A percentile compares a stretch with the other conserved stretches of the same genome.
phyloP scores from a whole-genome alignment of 768 basidiomycete species.

The Stropharia rugosoannulata region DNA sequence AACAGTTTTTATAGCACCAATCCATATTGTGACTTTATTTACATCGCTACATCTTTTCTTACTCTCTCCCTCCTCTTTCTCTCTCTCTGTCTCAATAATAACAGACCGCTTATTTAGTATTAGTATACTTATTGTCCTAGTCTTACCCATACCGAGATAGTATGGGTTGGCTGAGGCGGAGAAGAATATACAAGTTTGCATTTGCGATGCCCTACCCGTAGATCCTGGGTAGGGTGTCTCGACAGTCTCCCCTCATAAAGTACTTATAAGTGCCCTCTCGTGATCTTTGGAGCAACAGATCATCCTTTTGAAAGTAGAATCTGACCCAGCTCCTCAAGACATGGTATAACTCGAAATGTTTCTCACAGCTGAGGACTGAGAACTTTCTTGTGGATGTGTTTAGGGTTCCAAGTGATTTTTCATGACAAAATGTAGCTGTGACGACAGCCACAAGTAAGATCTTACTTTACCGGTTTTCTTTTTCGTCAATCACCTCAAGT shows the following conservation, averaged over 20 bases:
- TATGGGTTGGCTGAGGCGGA: constrained; percentile 15
- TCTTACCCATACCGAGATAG: constrained; percentile 10
- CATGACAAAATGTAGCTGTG: no score
- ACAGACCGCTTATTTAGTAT: constrained; percentile 8
- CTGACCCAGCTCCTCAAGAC: no score
- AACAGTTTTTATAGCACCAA: constrained; percentile 4
- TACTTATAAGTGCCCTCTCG: not conserved
- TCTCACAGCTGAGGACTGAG: no score
- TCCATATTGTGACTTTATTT: constrained; percentile 12
- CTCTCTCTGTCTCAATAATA: constrained; percentile 5
- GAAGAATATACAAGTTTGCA: constrained; percentile 15
- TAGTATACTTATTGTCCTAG: constrained; percentile 11
- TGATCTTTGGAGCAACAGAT: no score
- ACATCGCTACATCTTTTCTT: constrained; percentile 20
- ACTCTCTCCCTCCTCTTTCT: not conserved
- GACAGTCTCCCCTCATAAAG: constrained; percentile 9
- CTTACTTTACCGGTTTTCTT: no score
- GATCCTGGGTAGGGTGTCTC: constrained; percentile 14
- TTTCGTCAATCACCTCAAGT: no score
- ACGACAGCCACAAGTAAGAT: no score
- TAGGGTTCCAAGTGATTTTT: no score
- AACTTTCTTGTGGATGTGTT: no score
- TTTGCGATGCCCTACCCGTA: constrained; percentile 16
- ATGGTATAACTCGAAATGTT: no score
- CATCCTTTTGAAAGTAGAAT: no score